Evolutionary conservation across 768 basidiomycete species (phyloP), one percentile per base, ranked within the genome.

Genomic region (Tephrocybe rancida): DNA sequence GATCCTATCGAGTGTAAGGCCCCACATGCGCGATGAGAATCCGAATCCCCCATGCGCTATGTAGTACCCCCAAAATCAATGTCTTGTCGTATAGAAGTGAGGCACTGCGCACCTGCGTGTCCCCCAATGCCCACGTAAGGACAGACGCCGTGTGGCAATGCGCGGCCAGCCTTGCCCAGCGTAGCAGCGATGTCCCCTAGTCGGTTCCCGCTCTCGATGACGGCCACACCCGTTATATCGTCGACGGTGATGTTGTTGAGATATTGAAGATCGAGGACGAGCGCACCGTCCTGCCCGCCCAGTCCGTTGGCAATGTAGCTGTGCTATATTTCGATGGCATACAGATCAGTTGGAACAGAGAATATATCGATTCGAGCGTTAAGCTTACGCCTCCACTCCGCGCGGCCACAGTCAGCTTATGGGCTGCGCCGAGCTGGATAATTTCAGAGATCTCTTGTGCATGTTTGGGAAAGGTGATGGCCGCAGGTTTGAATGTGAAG

Each of bases 71-170:
- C 19, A 5, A 41, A n/a, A 8, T 21, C 5, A 9, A n/a, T 3
- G 8, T 22, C 24, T 42, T 45, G n/a, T n/a, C n/a, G n/a, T n/a
- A n/a, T n/a, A n/a, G n/a, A n/a, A n/a, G n/a, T n/a, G n/a, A n/a
- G n/a, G n/a, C n/a, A n/a, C n/a, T n/a, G n/a, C n/a, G n/a, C n/a
- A 67, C 78, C 67, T 35, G 77, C 67, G 60, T 81, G 80, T 7
- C 80, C 80, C 10, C 82, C 81, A 50, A 79, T 76, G 1, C 80
- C 82, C 30, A 80, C 73, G 48, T 76, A 74, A 5, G 79, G 71
- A 57, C 82, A 84, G 1, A 73, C 76, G 0, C 83, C 82, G 58
- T 83, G 82, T 5, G 80, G 77, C 10, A 84, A 29, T 0, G 73
- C 82, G 21, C 77, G 66, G 35, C 74, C 73, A 16, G 69, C 55